Percentiles rank a stretch among this genome's conserved stretches.
Conservation (phyloP, 1,139 yeast genomes). For the Yamadazyma pseudoaaseri region DNA sequence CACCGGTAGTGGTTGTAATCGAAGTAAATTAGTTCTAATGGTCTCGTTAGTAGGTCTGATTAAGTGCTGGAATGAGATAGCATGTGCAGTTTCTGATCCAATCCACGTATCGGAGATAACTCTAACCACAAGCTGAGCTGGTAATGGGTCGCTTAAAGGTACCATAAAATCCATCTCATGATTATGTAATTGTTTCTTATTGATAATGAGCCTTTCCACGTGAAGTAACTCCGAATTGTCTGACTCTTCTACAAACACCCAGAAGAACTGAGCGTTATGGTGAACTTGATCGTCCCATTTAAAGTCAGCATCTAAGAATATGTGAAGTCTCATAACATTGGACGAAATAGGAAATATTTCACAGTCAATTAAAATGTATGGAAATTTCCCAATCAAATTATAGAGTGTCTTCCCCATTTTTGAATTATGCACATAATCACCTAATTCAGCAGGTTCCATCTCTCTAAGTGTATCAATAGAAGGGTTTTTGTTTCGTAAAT, state of each 20-base stretch:
- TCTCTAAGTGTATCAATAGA: slow-evolving; percentile 72
- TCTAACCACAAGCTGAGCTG: slow-evolving; percentile 80
- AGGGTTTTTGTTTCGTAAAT: slow-evolving; percentile 63
- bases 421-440: slow-evolving; percentile 82
- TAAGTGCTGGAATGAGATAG: slow-evolving; percentile 87
- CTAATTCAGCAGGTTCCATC: slow-evolving; percentile 73
- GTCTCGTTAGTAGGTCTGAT: slow-evolving; percentile 88
- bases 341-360: slow-evolving; percentile 90
- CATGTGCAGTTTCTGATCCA: slow-evolving; percentile 75
- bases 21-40: slow-evolving; percentile 72
- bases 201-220: slow-evolving; percentile 74
- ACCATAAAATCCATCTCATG: slow-evolving; percentile 91
- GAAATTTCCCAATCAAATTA: slow-evolving; percentile 68
- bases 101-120: slow-evolving; percentile 86
- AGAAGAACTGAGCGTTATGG: slow-evolving; percentile 82
- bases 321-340: slow-evolving; percentile 80
- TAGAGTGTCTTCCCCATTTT: slow-evolving; percentile 68
- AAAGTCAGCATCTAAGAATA: slow-evolving; percentile 71
- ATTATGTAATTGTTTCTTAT: slow-evolving; percentile 54
- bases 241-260: slow-evolving; percentile 91
- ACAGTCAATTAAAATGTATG: slow-evolving; percentile 67
- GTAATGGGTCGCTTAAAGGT: slow-evolving; percentile 84
- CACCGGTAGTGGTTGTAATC: slow-evolving; percentile 83
- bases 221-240: slow-evolving; percentile 74
- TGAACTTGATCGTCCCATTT: slow-evolving; percentile 81